A percentile compares a stretch with the other conserved stretches of the same genome.
Evolutionary conservation across 2,329 filamentous ascomycete genomes (phyloP).

Genomic region (Pseudogymnoascus destructans): DNA sequence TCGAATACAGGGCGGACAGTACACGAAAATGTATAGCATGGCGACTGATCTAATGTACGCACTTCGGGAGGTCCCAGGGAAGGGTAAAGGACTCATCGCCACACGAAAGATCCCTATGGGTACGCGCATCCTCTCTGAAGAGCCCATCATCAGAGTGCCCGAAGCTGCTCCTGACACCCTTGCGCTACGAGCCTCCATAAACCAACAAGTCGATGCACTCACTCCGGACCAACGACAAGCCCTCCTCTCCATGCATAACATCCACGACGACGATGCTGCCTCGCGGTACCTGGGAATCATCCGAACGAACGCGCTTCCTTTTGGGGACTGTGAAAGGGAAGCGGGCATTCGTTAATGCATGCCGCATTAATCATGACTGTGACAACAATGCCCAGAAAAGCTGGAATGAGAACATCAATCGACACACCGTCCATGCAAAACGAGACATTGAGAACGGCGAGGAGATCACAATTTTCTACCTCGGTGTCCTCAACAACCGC

Average conservation of each 20-base stretch:
- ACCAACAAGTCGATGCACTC: neutral
- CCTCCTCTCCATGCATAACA: neutral
- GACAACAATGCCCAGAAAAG: slow-evolving; percentile 27
- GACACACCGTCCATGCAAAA: slow-evolving; percentile 26
- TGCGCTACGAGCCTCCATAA: slow-evolving; percentile 9
- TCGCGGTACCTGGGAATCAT: slow-evolving; percentile 14
- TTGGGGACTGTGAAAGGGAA: slow-evolving; percentile 13
- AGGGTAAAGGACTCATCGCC: slow-evolving; percentile 31
- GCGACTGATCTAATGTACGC: slow-evolving; percentile 15
- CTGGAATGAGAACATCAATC: slow-evolving; percentile 26
- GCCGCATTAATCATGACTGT: slow-evolving; percentile 29
- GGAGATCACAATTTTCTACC: slow-evolving; percentile 29
- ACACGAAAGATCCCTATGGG: slow-evolving; percentile 27
- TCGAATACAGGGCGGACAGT: too few species aligned
- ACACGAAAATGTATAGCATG: neutral
- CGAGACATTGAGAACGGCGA: slow-evolving; percentile 26
- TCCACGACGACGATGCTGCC: slow-evolving; percentile 6
- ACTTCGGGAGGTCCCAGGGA: slow-evolving; percentile 15
- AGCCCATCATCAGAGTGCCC: slow-evolving; percentile 26
- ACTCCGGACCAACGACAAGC: neutral
- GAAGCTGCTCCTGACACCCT: neutral
- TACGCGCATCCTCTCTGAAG: slow-evolving; percentile 31
- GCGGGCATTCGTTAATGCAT: slow-evolving; percentile 26
- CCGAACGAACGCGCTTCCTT: slow-evolving; percentile 14
- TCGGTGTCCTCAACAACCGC: slow-evolving; percentile 18